Evolutionary conservation across 2,329 filamentous ascomycete genomes (phyloP), one percentile per base, ranked within the genome.

Genomic region (Talaromyces rugulosus): DNA sequence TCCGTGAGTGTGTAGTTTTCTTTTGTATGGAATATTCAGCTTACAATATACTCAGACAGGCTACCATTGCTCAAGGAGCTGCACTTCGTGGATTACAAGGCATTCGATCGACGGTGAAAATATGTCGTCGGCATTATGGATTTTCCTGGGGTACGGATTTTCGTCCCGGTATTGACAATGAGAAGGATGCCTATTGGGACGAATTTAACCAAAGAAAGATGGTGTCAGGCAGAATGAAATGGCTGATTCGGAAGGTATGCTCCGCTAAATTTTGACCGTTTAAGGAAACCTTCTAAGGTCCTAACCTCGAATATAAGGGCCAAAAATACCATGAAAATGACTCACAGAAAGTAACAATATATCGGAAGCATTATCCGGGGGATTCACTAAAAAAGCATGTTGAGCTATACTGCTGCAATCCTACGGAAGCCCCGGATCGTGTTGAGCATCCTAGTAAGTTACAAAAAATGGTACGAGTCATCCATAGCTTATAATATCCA

Each of bases 91-190:
- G 58, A 8, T 44, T 60, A 30, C 9, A 51, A 3, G 58, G 52
- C 27, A 55, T 60, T 9, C 58, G 36, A 14, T 23, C 58, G 14
- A 51, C 36, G n/a, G 27, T 40, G 23, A 55, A 27, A 47, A 60
- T 16, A 50, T 55, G 58, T 34, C 58, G 58, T n/a, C 36, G 58
- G 36, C 18, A 60, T 44, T 60, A 60, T 9, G 52, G 52, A 3
- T 60, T 56, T 7, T 23, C 23, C 23, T 1, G 23, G 23, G 23
- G 23, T 23, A 23, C 23, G 23, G 23, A 23, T 23, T 23, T 23
- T 23, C 23, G 23, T 23, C 23, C 23, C 23, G 23, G 23, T 23
- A 23, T 23, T 23, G 23, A 23, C 23, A 23, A 23, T 23, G 23
- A 23, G 23, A 23, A 23, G 23, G 23, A 23, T 23, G 23, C 23